phyloP scores from a whole-genome alignment of 2,329 filamentous ascomycete species.

The Stagonosporopsis chrysanthemi region DNA sequence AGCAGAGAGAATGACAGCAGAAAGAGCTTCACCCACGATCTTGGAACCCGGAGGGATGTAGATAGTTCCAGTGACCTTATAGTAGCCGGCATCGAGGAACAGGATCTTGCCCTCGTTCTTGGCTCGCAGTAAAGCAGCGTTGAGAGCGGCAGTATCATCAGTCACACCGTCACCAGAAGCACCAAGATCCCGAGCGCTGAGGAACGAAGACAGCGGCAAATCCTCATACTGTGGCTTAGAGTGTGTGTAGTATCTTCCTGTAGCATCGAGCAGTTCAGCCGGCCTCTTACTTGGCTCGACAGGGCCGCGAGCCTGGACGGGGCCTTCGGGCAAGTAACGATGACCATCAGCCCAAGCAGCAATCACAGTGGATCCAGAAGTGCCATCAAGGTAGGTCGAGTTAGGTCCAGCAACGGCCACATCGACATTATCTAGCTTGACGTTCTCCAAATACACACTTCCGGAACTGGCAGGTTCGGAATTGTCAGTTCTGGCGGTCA shows the following conservation, averaged over 20 bases:
- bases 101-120: constrained; percentile 61
- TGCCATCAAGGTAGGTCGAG: constrained; percentile 37
- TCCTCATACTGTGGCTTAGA: constrained; percentile 59
- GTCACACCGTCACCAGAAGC: constrained; percentile 84
- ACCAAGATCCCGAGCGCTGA: constrained; percentile 55
- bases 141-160: constrained; percentile 83
- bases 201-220: constrained; percentile 68
- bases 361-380: constrained; percentile 29
- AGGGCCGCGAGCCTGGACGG: constrained; percentile 53
- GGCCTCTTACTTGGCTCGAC: constrained; percentile 55
- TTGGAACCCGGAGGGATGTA: constrained; percentile 72
- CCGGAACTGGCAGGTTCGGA: constrained; percentile 56
- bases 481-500: constrained; percentile 55
- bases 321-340: constrained; percentile 48
- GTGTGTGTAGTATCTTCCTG: constrained; percentile 58
- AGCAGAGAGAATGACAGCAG: constrained; percentile 80
- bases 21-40: constrained; percentile 85
- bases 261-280: constrained; percentile 52
- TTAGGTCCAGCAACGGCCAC: constrained; percentile 34
- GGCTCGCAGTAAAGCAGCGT: constrained; percentile 72
- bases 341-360: constrained; percentile 46
- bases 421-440: constrained; percentile 63
- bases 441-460: constrained; percentile 64
- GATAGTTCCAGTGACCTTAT: constrained; percentile 62
- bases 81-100: constrained; percentile 66